Evolutionary conservation across 1,284 basidiomycete species (phyloP).

Genomic region (Irpex sp.): DNA sequence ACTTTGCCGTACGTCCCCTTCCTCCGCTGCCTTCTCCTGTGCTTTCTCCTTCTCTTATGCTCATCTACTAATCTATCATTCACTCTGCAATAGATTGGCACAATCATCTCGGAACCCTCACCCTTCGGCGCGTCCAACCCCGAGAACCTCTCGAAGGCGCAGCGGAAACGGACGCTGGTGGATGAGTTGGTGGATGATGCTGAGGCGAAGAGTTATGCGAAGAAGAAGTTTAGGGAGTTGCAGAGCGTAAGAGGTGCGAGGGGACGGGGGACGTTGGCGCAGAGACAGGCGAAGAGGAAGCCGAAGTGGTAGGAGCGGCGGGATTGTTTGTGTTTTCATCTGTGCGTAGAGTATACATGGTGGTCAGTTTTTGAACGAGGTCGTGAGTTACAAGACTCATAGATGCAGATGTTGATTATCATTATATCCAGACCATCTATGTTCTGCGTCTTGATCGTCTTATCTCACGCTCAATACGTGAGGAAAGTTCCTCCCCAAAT

Average conservation of each 20-base stretch:
- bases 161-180: slow-evolving; percentile 80
- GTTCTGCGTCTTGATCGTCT: neutral
- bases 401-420: neutral
- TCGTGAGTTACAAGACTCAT: neutral
- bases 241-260: slow-evolving; percentile 69
- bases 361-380: too few species aligned
- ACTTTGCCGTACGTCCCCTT: slow-evolving; percentile 71
- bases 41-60: slow-evolving; percentile 13
- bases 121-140: slow-evolving; percentile 74
- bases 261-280: slow-evolving; percentile 71
- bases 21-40: neutral
- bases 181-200: slow-evolving; percentile 89
- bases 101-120: slow-evolving; percentile 71
- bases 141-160: slow-evolving; percentile 65
- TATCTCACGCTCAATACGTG: too few species aligned
- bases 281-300: slow-evolving; percentile 60
- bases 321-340: neutral
- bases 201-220: slow-evolving; percentile 84
- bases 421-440: neutral
- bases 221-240: slow-evolving; percentile 90
- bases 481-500: too few species aligned
- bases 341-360: neutral
- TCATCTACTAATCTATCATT: neutral
- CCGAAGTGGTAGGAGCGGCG: slow-evolving; percentile 53
- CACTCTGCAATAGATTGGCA: slow-evolving; percentile 69